These are phyloP conservation scores for Pestalotiopsis sp. DNA, from an alignment of 2,329 filamentous ascomycete species.

Conservation along the genomic window DNA sequence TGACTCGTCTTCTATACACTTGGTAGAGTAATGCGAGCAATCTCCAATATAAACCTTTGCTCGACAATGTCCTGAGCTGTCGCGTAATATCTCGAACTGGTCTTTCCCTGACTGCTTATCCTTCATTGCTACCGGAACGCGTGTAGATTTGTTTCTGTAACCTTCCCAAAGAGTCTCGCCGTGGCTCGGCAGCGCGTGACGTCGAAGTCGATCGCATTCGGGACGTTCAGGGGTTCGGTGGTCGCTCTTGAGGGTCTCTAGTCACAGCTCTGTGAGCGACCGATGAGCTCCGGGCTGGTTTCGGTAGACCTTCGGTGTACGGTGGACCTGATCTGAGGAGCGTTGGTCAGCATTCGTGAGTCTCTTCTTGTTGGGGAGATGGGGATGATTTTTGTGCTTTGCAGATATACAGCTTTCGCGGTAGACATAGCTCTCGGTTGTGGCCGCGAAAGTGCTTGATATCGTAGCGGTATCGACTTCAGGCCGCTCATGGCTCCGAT, in stretches of 20 bases:
- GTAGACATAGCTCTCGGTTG: too few relatives aligned
- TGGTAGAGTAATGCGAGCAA: neutral
- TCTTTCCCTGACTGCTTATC: constrained; percentile 29
- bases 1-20: neutral
- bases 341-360: too few relatives aligned
- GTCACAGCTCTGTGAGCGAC: too few relatives aligned
- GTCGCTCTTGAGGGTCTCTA: constrained; percentile 26
- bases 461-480: too few relatives aligned
- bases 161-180: constrained; percentile 31
- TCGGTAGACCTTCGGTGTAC: too few relatives aligned
- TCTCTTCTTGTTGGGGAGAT: too few relatives aligned
- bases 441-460: too few relatives aligned
- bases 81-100: constrained; percentile 1
- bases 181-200: constrained; percentile 36
- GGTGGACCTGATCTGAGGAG: too few relatives aligned
- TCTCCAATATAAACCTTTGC: neutral
- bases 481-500: too few relatives aligned
- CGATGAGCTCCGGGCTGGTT: too few relatives aligned
- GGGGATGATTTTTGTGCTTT: too few relatives aligned
- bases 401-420: too few relatives aligned
- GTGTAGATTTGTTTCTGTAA: constrained; percentile 33
- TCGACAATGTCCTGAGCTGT: neutral
- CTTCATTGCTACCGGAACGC: constrained; percentile 24
- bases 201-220: constrained; percentile 38
- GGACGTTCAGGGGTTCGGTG: constrained; percentile 27